Conservation (phyloP, 306 rosid genomes). For the Oemleria cerasiformis region DNA sequence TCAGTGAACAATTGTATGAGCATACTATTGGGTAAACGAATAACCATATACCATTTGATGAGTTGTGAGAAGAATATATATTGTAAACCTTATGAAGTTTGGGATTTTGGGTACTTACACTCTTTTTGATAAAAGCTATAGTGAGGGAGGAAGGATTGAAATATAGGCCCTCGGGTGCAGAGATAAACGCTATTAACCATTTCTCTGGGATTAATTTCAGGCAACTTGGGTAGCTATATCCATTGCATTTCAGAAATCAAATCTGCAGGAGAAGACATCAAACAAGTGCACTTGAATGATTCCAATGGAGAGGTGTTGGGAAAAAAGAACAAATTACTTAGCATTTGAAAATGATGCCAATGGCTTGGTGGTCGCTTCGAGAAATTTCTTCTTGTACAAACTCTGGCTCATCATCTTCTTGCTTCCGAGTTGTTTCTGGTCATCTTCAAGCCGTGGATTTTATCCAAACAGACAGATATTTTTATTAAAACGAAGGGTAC, state of each 20-base stretch:
- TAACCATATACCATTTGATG: no score
- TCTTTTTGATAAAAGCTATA: no score
- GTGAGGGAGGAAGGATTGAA: no score
- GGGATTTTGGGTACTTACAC: no score
- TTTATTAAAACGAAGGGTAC: slow-evolving; percentile 4
- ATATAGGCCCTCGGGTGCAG: no score
- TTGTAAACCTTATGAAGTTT: no score
- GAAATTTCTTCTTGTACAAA: neutral
- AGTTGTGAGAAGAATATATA: no score
- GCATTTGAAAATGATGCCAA: neutral
- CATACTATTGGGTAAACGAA: no score
- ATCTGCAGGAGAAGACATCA: neutral
- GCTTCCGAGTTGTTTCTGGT: neutral
- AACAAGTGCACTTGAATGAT: slow-evolving; percentile 21
- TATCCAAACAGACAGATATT: slow-evolving; percentile 23
- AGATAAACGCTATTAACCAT: slow-evolving; percentile 42
- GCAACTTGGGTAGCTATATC: slow-evolving; percentile 16
- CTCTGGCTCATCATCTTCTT: slow-evolving; percentile 12
- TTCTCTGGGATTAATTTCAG: slow-evolving; percentile 29
- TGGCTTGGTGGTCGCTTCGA: slow-evolving; percentile 3
- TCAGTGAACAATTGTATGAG: no score
- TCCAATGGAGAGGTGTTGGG: neutral
- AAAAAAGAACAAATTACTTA: neutral
- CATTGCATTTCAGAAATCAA: slow-evolving; percentile 18
- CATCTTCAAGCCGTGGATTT: neutral